A percentile compares a stretch with the other conserved stretches of the same genome.
Conservation (phyloP, 495 filamentous ascomycete species). For the Talaromyces stipitatus region DNA sequence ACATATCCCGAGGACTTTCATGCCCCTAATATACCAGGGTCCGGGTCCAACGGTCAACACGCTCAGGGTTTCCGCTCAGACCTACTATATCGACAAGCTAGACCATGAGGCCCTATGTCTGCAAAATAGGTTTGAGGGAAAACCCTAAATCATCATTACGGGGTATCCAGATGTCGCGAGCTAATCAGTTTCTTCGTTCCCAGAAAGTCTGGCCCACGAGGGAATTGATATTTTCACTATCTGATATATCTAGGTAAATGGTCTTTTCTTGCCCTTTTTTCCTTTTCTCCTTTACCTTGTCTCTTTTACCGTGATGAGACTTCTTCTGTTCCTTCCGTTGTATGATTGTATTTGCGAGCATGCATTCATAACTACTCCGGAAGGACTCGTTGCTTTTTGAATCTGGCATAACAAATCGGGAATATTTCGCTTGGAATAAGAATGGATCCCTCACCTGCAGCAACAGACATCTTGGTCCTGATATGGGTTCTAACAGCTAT, state of each 20-base stretch:
- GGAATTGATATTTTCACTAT: neutral
- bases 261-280: neutral
- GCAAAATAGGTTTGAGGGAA: no score
- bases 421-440: neutral
- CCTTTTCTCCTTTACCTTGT: neutral
- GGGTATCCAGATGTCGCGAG: no score
- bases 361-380: neutral
- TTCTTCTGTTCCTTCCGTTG: no score
- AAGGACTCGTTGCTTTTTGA: neutral
- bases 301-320: neutral
- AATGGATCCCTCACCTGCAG: neutral
- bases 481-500: slow-evolving; percentile 27
- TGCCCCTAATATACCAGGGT: no score
- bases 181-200: neutral
- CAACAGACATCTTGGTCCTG: neutral
- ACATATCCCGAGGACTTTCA: no score
- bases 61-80: no score
- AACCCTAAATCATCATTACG: no score
- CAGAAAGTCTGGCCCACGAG: neutral
- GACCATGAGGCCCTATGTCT: no score
- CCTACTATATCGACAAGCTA: no score
- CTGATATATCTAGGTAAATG: neutral
- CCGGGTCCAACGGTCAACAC: no score
- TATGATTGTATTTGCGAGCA: neutral
- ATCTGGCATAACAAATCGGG: neutral